phyloP scores from a whole-genome alignment of 2,329 filamentous ascomycete genomes.

The Fulvia fulva region DNA sequence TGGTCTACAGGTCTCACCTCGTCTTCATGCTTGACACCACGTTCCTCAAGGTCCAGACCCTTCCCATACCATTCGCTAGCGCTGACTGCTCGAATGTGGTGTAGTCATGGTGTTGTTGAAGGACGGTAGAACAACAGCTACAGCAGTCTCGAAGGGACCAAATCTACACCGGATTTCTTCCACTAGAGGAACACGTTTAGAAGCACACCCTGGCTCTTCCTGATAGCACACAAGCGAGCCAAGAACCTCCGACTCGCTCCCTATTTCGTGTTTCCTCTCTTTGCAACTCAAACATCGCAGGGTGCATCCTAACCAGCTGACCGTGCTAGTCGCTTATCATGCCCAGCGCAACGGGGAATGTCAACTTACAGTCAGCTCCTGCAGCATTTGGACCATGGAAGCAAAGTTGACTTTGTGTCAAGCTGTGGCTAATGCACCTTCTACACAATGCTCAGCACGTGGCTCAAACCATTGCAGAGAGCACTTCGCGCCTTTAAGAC shows the following conservation, averaged over 20 bases:
- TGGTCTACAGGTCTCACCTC: neutral
- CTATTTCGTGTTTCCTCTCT: neutral
- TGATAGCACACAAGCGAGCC: neutral
- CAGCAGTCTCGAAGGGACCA: neutral
- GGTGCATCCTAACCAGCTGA: neutral
- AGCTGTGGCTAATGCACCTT: neutral
- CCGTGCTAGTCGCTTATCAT: neutral
- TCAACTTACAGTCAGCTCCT: neutral
- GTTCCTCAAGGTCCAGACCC: neutral
- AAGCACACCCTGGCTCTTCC: neutral
- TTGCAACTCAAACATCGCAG: neutral
- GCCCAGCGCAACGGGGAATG: neutral
- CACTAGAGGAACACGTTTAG: neutral
- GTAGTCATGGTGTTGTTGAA: neutral
- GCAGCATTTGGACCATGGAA: neutral
- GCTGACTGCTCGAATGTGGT: neutral
- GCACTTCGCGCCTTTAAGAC: neutral
- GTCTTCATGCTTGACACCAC: neutral
- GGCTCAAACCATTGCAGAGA: neutral
- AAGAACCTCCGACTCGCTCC: neutral
- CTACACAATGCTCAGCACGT: neutral
- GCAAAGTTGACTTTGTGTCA: neutral
- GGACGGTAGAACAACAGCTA: neutral
- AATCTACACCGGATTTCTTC: neutral
- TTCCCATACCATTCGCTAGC: neutral